Evolutionary conservation across 2,329 filamentous ascomycete genomes (phyloP).

Genomic region (Trichoderma sp.): DNA sequence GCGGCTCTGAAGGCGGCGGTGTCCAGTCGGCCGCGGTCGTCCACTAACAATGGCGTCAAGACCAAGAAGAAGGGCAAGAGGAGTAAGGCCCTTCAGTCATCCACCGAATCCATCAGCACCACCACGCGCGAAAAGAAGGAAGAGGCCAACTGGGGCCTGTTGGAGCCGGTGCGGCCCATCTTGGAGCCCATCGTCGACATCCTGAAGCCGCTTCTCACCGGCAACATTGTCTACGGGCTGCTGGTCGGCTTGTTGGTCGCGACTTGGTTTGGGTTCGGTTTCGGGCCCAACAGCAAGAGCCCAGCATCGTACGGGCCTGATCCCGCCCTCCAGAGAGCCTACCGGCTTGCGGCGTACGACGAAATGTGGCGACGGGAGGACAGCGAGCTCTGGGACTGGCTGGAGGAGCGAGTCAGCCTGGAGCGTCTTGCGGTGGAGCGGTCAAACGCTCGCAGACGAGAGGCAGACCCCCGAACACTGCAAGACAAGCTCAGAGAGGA

Average conservation of each 20-base stretch:
- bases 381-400: slow-evolving; percentile 87
- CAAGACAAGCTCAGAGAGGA: slow-evolving; percentile 62
- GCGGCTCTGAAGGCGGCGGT: slow-evolving; percentile 73
- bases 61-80: slow-evolving; percentile 65
- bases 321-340: slow-evolving; percentile 49
- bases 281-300: slow-evolving; percentile 44
- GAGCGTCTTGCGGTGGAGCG: slow-evolving; percentile 55
- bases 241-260: slow-evolving; percentile 73
- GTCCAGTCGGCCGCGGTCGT: slow-evolving; percentile 61
- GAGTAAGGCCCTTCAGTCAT: slow-evolving; percentile 51
- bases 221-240: slow-evolving; percentile 76
- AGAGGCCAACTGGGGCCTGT: slow-evolving; percentile 68
- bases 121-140: slow-evolving; percentile 47
- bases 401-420: slow-evolving; percentile 82
- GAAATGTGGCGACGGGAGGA: slow-evolving; percentile 91
- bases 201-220: slow-evolving; percentile 69
- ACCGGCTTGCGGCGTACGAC: slow-evolving; percentile 82
- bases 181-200: slow-evolving; percentile 72
- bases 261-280: slow-evolving; percentile 70
- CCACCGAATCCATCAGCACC: slow-evolving; percentile 45
- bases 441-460: slow-evolving; percentile 47
- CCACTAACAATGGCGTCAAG: slow-evolving; percentile 55
- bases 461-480: slow-evolving; percentile 57
- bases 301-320: slow-evolving; percentile 41
- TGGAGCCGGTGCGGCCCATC: slow-evolving; percentile 75